Base-by-base conservation (phyloP, 805 yeast species). In the Ogataea nitratoaversa region DNA sequence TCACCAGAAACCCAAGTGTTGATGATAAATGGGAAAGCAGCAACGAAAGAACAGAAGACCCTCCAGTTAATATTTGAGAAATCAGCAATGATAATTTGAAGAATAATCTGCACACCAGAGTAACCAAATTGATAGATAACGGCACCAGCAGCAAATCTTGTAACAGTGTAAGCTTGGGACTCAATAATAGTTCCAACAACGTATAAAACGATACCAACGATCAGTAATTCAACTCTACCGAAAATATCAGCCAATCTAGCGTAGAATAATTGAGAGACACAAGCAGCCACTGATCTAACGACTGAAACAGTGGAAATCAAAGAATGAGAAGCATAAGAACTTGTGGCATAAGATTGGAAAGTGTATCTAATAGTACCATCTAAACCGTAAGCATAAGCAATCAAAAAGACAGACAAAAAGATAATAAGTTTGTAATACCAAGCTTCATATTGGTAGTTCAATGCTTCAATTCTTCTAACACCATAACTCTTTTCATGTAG, bases 1-100 rank as follows among this genome's bases (percentile, higher is more conserved):
- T 79, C 66, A 54, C 88, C 91, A 22, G 80, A 63, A 41, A 83
- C 71, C 93, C 93, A 85, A 13, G 91, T 80, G 62, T 82, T 84
- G 61, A 85, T 79, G 52, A 84, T 76, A 52, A 73, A 81, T 2
- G 91, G 91, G 52, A 78, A 67, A 4, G 87, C 77, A 19, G 90
- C 87, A 28, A 79, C 65, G 48, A 80, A 78, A 27, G 83, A 76
- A 49, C 70, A 74, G 34, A 76, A 67, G 50, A 84, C 69, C 67
- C 93, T 77, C 84, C 88, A 81, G 57, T 76, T 81, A 53, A 84
- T 67, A 45, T 72, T 68, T 7, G 90, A 80, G 53, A 77, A 69
- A 60, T 84, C 95, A 2, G 86, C 79, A 43, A 78, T 57, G 32
- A 83, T 66, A 29, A 84, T 63, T 49, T 78, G 71, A 27, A 82